Conservation (phyloP, 371 early-diverging fungal genomes). For the Dentiscutata heterogama region DNA sequence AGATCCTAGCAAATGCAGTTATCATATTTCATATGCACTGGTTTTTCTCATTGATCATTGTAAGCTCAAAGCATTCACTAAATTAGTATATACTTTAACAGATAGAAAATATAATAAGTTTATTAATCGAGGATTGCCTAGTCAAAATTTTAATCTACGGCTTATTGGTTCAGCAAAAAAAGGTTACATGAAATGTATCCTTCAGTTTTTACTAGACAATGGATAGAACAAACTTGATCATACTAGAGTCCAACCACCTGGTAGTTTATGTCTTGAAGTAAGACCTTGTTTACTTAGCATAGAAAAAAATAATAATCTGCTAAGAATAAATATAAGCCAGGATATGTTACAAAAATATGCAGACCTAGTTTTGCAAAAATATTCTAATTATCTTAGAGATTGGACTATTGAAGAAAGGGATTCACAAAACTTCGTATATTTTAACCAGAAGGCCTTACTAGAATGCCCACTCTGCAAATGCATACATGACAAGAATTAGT, state of each 20-base stretch:
- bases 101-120: slow-evolving; percentile 6
- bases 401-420: slow-evolving; percentile 29
- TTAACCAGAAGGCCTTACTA: slow-evolving; percentile 18
- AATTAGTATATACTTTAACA: slow-evolving; percentile 35
- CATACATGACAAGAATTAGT: slow-evolving; percentile 28
- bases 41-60: slow-evolving; percentile 31
- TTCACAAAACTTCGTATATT: slow-evolving; percentile 17
- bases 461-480: slow-evolving; percentile 27
- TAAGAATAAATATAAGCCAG: slow-evolving; percentile 28
- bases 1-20: slow-evolving; percentile 31
- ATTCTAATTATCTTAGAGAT: slow-evolving; percentile 29
- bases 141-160: slow-evolving; percentile 20
- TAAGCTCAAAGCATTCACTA: slow-evolving; percentile 31
- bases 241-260: slow-evolving; percentile 32
- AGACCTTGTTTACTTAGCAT: slow-evolving; percentile 23
- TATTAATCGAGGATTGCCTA: slow-evolving; percentile 37
- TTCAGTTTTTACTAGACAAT: slow-evolving; percentile 6
- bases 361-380: slow-evolving; percentile 32
- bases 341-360: slow-evolving; percentile 26
- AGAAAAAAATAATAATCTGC: slow-evolving; percentile 26
- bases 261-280: slow-evolving; percentile 22
- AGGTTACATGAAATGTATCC: slow-evolving; percentile 11
- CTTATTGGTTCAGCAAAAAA: slow-evolving; percentile 37
- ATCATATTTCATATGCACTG: slow-evolving; percentile 24
- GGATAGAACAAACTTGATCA: slow-evolving; percentile 31